A percentile compares a stretch with the other conserved stretches of the same genome.
Evolutionary conservation across 352 stramenopile genomes (phyloP).

Genomic region (Phytophthora rubi): DNA sequence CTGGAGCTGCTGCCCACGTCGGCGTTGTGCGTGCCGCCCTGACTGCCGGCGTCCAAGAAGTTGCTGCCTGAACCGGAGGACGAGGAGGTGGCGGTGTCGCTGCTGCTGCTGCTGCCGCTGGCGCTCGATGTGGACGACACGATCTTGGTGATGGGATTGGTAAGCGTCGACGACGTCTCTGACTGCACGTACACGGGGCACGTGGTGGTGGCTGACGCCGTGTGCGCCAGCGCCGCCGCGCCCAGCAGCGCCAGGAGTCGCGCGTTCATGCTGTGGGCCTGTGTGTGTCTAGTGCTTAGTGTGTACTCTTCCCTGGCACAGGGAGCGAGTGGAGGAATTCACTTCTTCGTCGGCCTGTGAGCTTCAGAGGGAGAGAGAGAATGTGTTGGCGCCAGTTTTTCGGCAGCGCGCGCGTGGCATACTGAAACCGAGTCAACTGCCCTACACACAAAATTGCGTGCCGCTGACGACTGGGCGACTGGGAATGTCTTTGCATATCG

Average conservation of each 20-base stretch:
- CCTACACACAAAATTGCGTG: slow-evolving; percentile 30
- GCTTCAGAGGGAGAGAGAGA: slow-evolving; percentile 30
- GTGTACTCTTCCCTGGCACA: slow-evolving; percentile 1
- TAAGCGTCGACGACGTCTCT: slow-evolving; percentile 62
- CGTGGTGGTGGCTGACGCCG: slow-evolving; percentile 42
- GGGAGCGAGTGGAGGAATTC: slow-evolving; percentile 17
- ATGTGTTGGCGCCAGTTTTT: slow-evolving; percentile 25
- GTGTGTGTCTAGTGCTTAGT: too few species aligned
- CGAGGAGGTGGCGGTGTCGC: slow-evolving; percentile 29
- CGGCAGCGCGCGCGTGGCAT: background rate
- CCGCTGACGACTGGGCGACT: slow-evolving; percentile 29
- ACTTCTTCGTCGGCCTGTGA: slow-evolving; percentile 14
- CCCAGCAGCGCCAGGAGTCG: slow-evolving; percentile 37
- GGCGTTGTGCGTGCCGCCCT: slow-evolving; percentile 14
- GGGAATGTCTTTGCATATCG: background rate
- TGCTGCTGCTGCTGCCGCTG: slow-evolving; percentile 7
- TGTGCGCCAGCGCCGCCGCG: slow-evolving; percentile 35
- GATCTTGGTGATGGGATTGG: slow-evolving; percentile 58
- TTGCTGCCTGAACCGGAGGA: slow-evolving; percentile 29
- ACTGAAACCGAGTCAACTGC: slow-evolving; percentile 15
- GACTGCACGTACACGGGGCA: slow-evolving; percentile 74
- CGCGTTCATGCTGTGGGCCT: slow-evolving; percentile 22
- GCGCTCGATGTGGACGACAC: slow-evolving; percentile 34
- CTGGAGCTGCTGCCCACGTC: slow-evolving; percentile 32
- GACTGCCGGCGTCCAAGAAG: slow-evolving; percentile 26